Evolutionary conservation across 1,139 yeast genomes (phyloP), one percentile per base, ranked within the genome.

Genomic region (Yamadazyma atlantica): DNA sequence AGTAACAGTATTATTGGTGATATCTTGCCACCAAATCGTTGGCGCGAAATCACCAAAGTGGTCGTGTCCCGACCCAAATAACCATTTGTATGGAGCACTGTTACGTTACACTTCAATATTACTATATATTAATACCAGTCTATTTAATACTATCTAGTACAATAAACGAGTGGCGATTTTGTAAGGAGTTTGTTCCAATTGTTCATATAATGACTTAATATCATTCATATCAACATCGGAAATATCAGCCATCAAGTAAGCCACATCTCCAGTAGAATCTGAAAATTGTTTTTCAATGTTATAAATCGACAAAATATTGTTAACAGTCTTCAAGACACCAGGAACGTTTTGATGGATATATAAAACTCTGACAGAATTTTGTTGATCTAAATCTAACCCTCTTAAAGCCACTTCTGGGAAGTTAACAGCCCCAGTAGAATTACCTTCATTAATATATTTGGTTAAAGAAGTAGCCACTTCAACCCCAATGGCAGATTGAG

Each of bases 331-430:
- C 77, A 92, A 77, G 41, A 94, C 99, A 80, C 99, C 99, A 27
- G 99, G 98, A 54, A 94, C 97, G 67, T 92, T 92, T 66, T 87
- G 94, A 71, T 92, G 98, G 60, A 90, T 87, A 69, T 92, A 92
- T 57, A 94, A 75, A 31, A 92, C 96, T 73, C 98, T 87, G 51
- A 90, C 97, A 36, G 83, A 78, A 61, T 85, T 77, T 57, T 85
- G 82, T 67, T 88, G 96, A 57, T 89, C 97, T 62, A 85, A 77
- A 60, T 88, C 87, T 52, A 90, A 75, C 23, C 92, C 85, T 71
- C 97, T 86, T 57, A 92, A 75, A 16, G 92, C 73, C 50, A 94
- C 97, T 71, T 94, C 98, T 56, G 99, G 98, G 95, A 94, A 90
- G 75, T 92, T 92, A 45, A 92, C 98, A 7, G 98, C 92, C 55